Evolutionary conservation across 495 filamentous ascomycete genomes (phyloP).

Genomic region (Neurospora sp.): DNA sequence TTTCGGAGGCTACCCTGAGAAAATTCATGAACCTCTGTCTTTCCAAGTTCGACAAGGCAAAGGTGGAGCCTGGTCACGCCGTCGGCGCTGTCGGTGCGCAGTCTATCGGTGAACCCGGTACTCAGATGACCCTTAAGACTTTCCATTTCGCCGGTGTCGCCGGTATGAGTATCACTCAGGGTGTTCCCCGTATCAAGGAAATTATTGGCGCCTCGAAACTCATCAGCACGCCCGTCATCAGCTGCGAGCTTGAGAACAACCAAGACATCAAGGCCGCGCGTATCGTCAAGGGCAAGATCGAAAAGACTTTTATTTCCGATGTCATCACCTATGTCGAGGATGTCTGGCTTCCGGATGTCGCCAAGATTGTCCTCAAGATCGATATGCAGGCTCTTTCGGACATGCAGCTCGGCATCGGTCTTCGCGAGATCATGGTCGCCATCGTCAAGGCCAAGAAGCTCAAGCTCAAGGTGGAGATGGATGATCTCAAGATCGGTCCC

Average conservation of each 20-base stretch:
- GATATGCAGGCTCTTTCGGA: constrained; percentile 66
- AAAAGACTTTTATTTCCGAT: constrained; percentile 73
- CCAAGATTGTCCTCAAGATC: constrained; percentile 63
- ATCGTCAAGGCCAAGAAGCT: constrained; percentile 73
- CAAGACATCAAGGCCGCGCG: constrained; percentile 62
- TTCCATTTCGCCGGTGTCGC: constrained; percentile 99
- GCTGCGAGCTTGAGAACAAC: constrained; percentile 66
- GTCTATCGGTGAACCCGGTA: constrained; percentile 96
- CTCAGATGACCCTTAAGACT: constrained; percentile 98
- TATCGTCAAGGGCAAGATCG: constrained; percentile 82
- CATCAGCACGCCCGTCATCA: constrained; percentile 91
- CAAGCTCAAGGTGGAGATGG: constrained; percentile 48
- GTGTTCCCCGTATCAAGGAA: constrained; percentile 99
- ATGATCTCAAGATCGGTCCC: constrained; percentile 22
- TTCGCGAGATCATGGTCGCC: constrained; percentile 57
- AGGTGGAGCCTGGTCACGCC: constrained; percentile 87
- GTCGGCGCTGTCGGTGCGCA: constrained; percentile 97
- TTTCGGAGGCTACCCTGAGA: constrained; percentile 61
- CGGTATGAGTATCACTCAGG: constrained; percentile 96
- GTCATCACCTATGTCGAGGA: constrained; percentile 70
- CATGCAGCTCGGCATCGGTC: constrained; percentile 64
- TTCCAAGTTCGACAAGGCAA: constrained; percentile 78
- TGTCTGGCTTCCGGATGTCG: constrained; percentile 63
- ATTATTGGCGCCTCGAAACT: constrained; percentile 94
- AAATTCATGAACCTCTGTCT: constrained; percentile 76